Evolutionary conservation across 805 yeast genomes (phyloP), one percentile per base, ranked within the genome.

Genomic region (Ogataea corticis): DNA sequence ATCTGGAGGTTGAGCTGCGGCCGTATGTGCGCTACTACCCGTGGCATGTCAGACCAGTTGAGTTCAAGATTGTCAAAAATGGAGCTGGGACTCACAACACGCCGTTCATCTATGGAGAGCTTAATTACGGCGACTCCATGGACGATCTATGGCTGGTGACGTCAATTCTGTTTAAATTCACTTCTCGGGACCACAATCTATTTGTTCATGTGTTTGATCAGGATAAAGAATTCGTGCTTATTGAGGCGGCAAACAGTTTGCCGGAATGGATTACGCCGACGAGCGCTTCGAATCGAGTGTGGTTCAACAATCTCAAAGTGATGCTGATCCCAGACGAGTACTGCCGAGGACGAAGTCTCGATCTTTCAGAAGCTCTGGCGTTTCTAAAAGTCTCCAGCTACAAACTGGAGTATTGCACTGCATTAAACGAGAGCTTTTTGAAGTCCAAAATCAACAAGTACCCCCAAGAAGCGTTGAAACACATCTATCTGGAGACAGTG

Each of bases 171-270:
- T 64, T 61, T 46, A 59, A 67, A 3, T 65, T 77, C 42, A 50
- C 63, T 2, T 48, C 56, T 4, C 43, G 61, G 21, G 49, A 55
- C 35, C 35, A 46, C 10, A 73, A 70, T 44, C 42, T 77, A 2
- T 77, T 66, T 54, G 67, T 79, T 4, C 76, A 72, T 32, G 49
- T 69, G 2, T 65, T 68, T 47, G 87, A 82, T 54, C 70, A 73
- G 1, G 84, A 78, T 37, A 79, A 82, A 7, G 88, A 83, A 46
- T 73, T 76, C 37, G 41, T 82, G 9, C 56, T 83, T 36, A 69
- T 76, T 7, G 83, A 79, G 48, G 70, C 75, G 1, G 67, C 73
- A 30, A 75, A 79, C 3, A 45, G 51, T 2, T 46, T 80, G 2
- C 81, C 82, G 0, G 54, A 51, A 9, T 76, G 81, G 76, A 54